Conservation (phyloP, 2,329 filamentous ascomycete species). For the Xylariales sp. region DNA sequence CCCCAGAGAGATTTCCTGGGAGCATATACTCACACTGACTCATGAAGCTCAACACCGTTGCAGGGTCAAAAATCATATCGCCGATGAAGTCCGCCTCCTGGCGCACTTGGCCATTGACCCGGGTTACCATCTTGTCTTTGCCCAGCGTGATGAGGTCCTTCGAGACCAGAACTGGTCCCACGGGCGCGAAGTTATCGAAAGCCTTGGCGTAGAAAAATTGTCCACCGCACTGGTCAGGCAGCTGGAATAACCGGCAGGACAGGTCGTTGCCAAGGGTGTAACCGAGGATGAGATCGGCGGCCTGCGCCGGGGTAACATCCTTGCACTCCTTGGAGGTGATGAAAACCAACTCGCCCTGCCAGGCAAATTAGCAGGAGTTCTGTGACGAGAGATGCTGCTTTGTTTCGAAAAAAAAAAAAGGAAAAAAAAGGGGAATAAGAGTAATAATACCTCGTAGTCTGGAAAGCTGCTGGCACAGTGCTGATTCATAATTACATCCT, state of each 20-base stretch:
- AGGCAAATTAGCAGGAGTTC: no score
- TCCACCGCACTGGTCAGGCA: conserved; percentile 16
- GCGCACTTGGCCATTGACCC: conserved; percentile 36
- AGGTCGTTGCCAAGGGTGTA: conserved; percentile 29
- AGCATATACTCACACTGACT: conserved; percentile 22
- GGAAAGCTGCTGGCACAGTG: no score
- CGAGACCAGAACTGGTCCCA: conserved; percentile 34
- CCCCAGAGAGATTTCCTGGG: background rate
- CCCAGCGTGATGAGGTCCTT: conserved; percentile 20
- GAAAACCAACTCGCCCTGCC: conserved; percentile 27
- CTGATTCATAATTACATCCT: no score
- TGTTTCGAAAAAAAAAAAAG: no score
- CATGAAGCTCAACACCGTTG: conserved; percentile 37
- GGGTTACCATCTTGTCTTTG: conserved; percentile 24
- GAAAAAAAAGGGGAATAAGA: no score
- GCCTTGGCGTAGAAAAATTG: conserved; percentile 35
- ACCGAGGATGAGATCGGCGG: conserved; percentile 27
- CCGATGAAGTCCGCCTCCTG: conserved; percentile 37
- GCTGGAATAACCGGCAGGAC: conserved; percentile 23
- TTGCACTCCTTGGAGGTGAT: conserved; percentile 25
- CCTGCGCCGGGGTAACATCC: conserved; percentile 33
- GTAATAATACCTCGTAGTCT: no score
- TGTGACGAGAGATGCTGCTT: no score
- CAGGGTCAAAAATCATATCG: conserved; percentile 42
- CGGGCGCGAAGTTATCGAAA: conserved; percentile 38